Percentiles rank a stretch among this genome's conserved stretches.
These are phyloP conservation scores for Cladobotryum mycophilum DNA, from an alignment of 2,329 filamentous ascomycete genomes.

Conservation along the genomic window DNA sequence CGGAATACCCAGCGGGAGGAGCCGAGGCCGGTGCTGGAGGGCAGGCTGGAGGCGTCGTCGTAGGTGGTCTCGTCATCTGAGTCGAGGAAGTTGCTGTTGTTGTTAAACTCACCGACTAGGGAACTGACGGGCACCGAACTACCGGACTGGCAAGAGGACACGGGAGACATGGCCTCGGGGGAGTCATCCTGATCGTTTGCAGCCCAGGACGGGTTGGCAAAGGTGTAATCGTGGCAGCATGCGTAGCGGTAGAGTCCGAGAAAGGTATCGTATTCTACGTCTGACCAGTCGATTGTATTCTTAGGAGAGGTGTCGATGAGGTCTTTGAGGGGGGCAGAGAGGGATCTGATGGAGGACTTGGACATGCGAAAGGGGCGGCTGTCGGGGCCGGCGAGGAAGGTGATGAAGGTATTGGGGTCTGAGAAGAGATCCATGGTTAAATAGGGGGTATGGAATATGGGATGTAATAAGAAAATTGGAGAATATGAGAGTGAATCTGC, in stretches of 20 bases:
- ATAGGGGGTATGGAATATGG: neutral
- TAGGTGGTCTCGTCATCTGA: no score
- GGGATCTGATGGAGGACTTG: neutral
- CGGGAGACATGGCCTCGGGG: neutral
- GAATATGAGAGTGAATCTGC: neutral
- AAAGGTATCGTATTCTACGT: neutral
- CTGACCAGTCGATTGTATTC: neutral
- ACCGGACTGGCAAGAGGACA: neutral
- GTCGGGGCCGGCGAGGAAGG: neutral
- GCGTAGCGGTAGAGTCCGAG: neutral
- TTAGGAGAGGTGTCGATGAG: neutral
- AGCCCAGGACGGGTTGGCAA: neutral
- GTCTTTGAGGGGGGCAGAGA: neutral
- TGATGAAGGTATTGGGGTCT: neutral
- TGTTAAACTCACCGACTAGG: neutral
- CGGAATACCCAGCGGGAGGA: conserved; percentile 10
- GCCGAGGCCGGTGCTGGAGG: conserved; percentile 3
- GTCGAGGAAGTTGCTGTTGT: neutral
- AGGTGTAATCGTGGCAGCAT: neutral
- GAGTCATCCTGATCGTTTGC: no score
- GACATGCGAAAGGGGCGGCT: neutral
- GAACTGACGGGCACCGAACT: neutral
- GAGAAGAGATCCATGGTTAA: neutral
- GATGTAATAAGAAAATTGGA: neutral
- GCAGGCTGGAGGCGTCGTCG: neutral